A percentile compares a stretch with the other conserved stretches of the same genome.
Evolutionary conservation across 1,284 basidiomycete genomes (phyloP).

Genomic region (Testicularia cyperi): DNA sequence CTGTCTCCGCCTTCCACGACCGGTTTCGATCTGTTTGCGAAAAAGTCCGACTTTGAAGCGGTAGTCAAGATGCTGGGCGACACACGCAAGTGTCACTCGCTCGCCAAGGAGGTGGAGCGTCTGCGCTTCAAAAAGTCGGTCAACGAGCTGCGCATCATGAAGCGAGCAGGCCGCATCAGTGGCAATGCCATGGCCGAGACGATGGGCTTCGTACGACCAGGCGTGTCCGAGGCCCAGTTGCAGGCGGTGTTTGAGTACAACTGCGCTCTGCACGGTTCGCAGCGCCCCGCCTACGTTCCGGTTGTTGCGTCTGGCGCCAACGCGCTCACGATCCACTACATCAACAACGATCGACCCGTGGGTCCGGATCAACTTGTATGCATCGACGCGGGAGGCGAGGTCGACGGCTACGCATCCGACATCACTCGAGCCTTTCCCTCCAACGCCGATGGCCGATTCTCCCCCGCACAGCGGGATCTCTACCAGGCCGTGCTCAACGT

Average conservation of each 20-base stretch:
- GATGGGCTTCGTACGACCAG: constrained; percentile 46
- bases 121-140: constrained; percentile 49
- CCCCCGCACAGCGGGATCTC: constrained; percentile 77
- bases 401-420: constrained; percentile 88
- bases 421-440: constrained; percentile 93
- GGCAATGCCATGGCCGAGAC: constrained; percentile 52
- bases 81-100: constrained; percentile 45
- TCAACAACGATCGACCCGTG: constrained; percentile 50
- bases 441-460: constrained; percentile 65
- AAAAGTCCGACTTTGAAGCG: constrained; percentile 56
- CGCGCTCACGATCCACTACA: constrained; percentile 53
- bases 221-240: constrained; percentile 44
- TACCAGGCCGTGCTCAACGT: constrained; percentile 80
- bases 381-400: constrained; percentile 59
- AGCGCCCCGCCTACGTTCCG: constrained; percentile 57
- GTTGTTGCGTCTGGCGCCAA: constrained; percentile 55
- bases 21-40: constrained; percentile 48
- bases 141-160: constrained; percentile 56
- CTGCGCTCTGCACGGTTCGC: constrained; percentile 45
- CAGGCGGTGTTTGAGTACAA: constrained; percentile 55
- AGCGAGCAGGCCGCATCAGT: constrained; percentile 47
- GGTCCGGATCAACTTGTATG: constrained; percentile 45
- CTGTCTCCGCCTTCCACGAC: constrained; percentile 49
- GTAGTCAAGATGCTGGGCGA: constrained; percentile 52
- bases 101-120: constrained; percentile 45